A percentile compares a stretch with the other conserved stretches of the same genome.
Evolutionary conservation across 495 filamentous ascomycete genomes (phyloP).

Genomic region (Tuber aestivum): DNA sequence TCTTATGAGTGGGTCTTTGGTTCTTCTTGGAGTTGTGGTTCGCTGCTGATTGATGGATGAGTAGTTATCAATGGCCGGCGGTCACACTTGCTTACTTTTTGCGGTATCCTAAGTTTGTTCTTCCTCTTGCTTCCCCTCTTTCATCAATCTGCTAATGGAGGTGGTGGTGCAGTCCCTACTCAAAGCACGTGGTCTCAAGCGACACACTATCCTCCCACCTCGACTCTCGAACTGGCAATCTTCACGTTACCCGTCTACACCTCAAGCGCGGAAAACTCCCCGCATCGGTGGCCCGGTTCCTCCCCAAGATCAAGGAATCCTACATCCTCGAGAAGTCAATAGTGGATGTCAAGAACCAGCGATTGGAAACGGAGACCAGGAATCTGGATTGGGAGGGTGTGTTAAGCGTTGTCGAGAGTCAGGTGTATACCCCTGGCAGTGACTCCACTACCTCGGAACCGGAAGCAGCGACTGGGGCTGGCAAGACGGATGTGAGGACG

Average conservation of each 20-base stretch:
- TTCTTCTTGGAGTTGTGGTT: constrained; percentile 10
- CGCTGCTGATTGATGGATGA: constrained; percentile 3
- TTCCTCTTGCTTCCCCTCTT: not conserved
- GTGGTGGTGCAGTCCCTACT: constrained; percentile 57
- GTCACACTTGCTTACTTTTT: constrained; percentile 98
- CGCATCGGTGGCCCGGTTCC: constrained; percentile 60
- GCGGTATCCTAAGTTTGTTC: constrained; percentile 73
- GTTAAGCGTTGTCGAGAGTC: constrained; percentile 83
- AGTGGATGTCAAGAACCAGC: constrained; percentile 82
- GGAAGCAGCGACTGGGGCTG: constrained; percentile 42
- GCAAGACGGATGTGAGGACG: constrained; percentile 75
- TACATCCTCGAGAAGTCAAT: constrained; percentile 89
- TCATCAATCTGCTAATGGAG: constrained; percentile 12
- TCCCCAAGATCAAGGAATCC: constrained; percentile 58
- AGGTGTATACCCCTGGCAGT: constrained; percentile 55
- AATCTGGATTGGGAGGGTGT: constrained; percentile 90
- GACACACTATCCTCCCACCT: constrained; percentile 86
- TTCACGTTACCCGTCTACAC: constrained; percentile 84
- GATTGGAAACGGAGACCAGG: constrained; percentile 76
- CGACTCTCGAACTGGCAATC: constrained; percentile 69
- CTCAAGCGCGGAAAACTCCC: constrained; percentile 90
- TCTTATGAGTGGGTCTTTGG: constrained; percentile 71
- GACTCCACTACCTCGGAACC: constrained; percentile 14
- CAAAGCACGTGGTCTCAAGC: constrained; percentile 88
- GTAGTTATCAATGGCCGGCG: constrained; percentile 46